These are phyloP conservation scores for Pistacia vera DNA, from an alignment of 345 rosid species.

Conservation along the genomic window DNA sequence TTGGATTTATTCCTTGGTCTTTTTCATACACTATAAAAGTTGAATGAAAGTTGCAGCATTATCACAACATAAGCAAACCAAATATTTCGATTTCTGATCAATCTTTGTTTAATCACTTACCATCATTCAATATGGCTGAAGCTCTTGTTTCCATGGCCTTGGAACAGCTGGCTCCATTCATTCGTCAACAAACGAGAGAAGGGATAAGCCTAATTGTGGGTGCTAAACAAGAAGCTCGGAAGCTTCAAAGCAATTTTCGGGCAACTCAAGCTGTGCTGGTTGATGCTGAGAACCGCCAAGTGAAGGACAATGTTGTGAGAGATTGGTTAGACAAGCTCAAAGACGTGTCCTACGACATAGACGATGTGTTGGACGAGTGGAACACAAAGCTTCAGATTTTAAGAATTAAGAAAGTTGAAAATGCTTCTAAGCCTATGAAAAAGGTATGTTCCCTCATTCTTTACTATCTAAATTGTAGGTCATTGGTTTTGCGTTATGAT, in stretches of 20 bases:
- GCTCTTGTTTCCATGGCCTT: background rate
- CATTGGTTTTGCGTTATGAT: background rate
- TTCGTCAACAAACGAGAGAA: background rate
- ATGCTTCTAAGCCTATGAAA: background rate
- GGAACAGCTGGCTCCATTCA: background rate
- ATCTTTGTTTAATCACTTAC: background rate
- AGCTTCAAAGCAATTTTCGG: background rate
- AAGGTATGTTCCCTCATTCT: slow-evolving; percentile 11
- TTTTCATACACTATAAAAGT: background rate
- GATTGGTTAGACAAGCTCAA: slow-evolving; percentile 15
- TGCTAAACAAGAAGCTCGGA: background rate
- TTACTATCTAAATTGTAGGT: background rate
- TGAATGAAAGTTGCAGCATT: background rate
- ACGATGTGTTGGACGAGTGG: background rate
- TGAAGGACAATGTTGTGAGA: background rate
- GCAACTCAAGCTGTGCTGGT: background rate
- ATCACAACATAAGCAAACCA: background rate
- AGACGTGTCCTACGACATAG: slow-evolving; percentile 12
- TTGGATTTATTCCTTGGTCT: no score
- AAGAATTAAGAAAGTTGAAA: background rate
- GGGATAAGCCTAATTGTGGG: background rate
- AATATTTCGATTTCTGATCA: background rate
- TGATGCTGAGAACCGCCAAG: slow-evolving; percentile 14
- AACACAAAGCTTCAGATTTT: background rate
- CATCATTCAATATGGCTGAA: background rate